Conservation (phyloP, 345 rosid species). For the Noccaea caerulescens region DNA sequence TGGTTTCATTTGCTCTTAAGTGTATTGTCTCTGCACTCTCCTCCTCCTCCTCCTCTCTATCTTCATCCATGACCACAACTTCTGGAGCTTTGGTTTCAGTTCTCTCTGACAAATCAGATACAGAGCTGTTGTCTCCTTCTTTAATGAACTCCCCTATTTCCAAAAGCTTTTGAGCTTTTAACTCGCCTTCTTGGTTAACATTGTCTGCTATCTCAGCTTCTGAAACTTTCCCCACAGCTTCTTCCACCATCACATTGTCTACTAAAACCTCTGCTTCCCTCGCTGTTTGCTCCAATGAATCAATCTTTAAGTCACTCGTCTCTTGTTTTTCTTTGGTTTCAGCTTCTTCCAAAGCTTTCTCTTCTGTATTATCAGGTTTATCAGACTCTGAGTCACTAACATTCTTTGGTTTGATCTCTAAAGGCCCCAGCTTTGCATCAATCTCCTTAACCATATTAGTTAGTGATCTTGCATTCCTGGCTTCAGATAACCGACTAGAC, state of each 20-base stretch:
- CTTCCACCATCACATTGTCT: conserved; percentile 20
- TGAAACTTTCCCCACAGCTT: conserved; percentile 31
- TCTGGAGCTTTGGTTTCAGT: conserved; percentile 47
- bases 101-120: conserved; percentile 38
- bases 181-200: conserved; percentile 33
- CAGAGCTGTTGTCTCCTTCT: conserved; percentile 36
- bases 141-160: conserved; percentile 37
- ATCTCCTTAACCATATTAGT: conserved; percentile 59
- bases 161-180: conserved; percentile 39
- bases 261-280: neutral
- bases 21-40: conserved; percentile 20
- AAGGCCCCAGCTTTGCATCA: conserved; percentile 71
- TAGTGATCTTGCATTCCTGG: conserved; percentile 61
- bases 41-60: conserved; percentile 29
- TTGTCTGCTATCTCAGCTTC: conserved; percentile 42
- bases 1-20: conserved; percentile 29
- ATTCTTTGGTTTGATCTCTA: conserved; percentile 45
- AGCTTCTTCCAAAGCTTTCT: conserved; percentile 33
- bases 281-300: conserved; percentile 16
- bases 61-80: conserved; percentile 43
- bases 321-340: conserved; percentile 31
- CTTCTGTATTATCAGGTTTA: conserved; percentile 19
- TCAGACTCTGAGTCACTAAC: neutral
- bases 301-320: conserved; percentile 9
- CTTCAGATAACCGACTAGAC: conserved; percentile 50